These are phyloP conservation scores for Berberis vulgaris DNA, from an alignment of 164 flowering plant genomes.

Conservation along the genomic window DNA sequence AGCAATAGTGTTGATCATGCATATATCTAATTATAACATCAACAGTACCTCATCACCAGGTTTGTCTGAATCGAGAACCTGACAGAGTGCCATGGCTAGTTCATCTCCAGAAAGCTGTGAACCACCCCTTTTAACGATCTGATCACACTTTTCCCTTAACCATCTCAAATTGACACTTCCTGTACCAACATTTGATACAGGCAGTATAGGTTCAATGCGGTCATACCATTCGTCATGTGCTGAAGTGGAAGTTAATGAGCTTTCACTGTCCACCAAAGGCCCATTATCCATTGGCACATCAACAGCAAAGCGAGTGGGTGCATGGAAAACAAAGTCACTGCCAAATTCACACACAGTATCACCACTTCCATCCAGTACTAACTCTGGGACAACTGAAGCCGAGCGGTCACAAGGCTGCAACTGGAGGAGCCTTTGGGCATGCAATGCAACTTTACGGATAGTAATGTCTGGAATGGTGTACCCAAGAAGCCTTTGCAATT, in stretches of 20 bases:
- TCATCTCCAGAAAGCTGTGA: slow-evolving; percentile 93
- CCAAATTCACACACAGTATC: slow-evolving; percentile 63
- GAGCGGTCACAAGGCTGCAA: slow-evolving; percentile 40
- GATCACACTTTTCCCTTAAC: slow-evolving; percentile 76
- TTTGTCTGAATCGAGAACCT: slow-evolving; percentile 83
- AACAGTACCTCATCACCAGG: slow-evolving; percentile 85
- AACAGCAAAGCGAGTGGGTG: slow-evolving; percentile 69
- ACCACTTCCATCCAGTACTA: slow-evolving; percentile 16
- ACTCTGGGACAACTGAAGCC: slow-evolving; percentile 14
- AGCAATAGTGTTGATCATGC: not conserved
- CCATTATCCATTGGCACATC: slow-evolving; percentile 55
- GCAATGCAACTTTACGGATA: slow-evolving; percentile 41
- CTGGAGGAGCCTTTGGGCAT: slow-evolving; percentile 39
- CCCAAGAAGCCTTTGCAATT: slow-evolving; percentile 60
- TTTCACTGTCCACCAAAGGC: slow-evolving; percentile 31
- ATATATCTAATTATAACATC: not conserved
- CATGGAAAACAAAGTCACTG: slow-evolving; percentile 51
- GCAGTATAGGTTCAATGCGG: slow-evolving; percentile 9
- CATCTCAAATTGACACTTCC: slow-evolving; percentile 59
- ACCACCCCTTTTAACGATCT: slow-evolving; percentile 45
- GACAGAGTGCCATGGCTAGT: slow-evolving; percentile 89
- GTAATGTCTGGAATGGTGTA: slow-evolving; percentile 37
- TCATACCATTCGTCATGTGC: slow-evolving; percentile 23
- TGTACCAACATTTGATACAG: slow-evolving; percentile 18
- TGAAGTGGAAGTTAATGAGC: slow-evolving; percentile 22